Base-by-base conservation (phyloP, 169 alveolate genomes). In the Eimeria acervulina region DNA sequence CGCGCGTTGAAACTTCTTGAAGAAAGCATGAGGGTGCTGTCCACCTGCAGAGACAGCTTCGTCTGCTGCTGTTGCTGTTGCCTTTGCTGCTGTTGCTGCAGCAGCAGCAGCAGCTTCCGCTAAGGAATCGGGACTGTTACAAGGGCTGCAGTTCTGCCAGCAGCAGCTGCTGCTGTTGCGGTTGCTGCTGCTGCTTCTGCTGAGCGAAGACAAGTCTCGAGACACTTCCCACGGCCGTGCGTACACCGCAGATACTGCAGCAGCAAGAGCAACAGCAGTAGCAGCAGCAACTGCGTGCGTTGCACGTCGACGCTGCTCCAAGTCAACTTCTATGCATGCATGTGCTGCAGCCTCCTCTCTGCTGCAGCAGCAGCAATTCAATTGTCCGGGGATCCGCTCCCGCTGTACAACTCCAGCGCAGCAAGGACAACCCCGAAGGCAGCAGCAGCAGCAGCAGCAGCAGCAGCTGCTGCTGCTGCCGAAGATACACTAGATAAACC, bases 401-500 rank as follows among this genome's bases (percentile, higher is more conserved):
- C 12, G 55, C 10, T 8, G 63, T 10, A 31, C 23, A 28, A 26
- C 23, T 40, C 63, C 5, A 10, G 36, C 23, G 88, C 55, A 31
- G 44, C 47, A n/a, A 19, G 83, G 63, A 5, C 12, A 47, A 47
- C 55, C 5, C 19, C 55, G 55, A 47, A 47, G 55, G 55, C 55
- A 47, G 55, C 55, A 47, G 55, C 55, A 47, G 55, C 55, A 47
- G 55, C 55, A 47, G 55, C 55, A 10, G 66, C 66, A 36, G 88
- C 63, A 7, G 88, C 63, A 36, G 88, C 66, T 78, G 63, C 63
- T 78, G 63, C 63, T 40, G 63, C 66, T 78, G 88, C 63, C 44
- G 88, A 55, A 5, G 88, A 10, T 78, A n/a, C 31, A 63, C 74
- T 5, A 8, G 74, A 23, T 63, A 23, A 15, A 7, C 36, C 78